Evolutionary conservation across 2,329 filamentous ascomycete species (phyloP).

Genomic region (Albophoma yamanashiensis): DNA sequence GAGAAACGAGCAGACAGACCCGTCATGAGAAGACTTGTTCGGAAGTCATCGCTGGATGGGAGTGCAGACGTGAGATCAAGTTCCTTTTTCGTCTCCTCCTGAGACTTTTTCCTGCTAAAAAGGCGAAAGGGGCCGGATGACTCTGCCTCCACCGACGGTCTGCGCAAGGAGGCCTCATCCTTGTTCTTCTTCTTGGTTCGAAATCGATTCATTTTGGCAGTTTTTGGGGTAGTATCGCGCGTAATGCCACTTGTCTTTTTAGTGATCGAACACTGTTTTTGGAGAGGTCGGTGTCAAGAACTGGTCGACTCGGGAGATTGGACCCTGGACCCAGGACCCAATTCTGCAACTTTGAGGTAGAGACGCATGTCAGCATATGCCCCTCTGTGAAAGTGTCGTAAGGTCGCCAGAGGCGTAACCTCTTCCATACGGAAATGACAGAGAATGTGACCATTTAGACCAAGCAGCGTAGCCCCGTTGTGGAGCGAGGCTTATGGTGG

Average conservation of each 20-base stretch:
- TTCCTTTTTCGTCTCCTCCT: constrained; percentile 49
- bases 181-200: constrained; percentile 61
- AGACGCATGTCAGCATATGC: not conserved
- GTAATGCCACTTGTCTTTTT: not conserved
- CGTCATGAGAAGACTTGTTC: constrained; percentile 92
- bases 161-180: constrained; percentile 37
- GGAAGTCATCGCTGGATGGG: constrained; percentile 79
- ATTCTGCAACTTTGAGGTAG: not conserved
- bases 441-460: not conserved
- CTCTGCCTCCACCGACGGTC: constrained; percentile 45
- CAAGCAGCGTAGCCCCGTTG: not conserved
- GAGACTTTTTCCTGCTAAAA: constrained; percentile 46
- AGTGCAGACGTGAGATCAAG: constrained; percentile 66
- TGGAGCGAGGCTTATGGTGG: not conserved
- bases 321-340: not conserved
- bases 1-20: constrained; percentile 91
- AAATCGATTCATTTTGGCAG: constrained; percentile 56
- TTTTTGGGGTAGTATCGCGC: not conserved
- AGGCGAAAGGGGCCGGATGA: constrained; percentile 39
- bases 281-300: not conserved
- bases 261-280: no score
- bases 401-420: not conserved
- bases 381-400: not conserved
- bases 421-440: no score
- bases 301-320: not conserved